These are phyloP conservation scores for Lactarius hatsudake DNA, from an alignment of 768 basidiomycete genomes.

Conservation along the genomic window DNA sequence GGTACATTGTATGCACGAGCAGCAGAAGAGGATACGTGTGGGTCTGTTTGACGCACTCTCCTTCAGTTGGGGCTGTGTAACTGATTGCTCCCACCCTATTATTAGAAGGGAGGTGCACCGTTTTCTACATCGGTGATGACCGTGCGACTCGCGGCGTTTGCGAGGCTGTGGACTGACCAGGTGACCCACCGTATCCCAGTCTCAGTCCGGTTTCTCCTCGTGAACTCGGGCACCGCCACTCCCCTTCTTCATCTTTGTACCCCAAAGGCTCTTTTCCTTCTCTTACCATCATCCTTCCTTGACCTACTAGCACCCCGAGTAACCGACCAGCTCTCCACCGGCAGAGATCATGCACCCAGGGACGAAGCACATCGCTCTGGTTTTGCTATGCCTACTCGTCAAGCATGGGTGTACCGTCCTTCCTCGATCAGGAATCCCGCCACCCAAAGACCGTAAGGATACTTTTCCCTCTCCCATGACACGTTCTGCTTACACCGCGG, in stretches of 20 bases:
- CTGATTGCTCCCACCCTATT: not conserved
- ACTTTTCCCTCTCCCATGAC: not conserved
- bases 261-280: not conserved
- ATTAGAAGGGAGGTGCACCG: not conserved
- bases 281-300: no score
- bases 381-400: slow-evolving; percentile 3
- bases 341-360: not conserved
- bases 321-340: not conserved
- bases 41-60: not conserved
- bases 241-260: not conserved
- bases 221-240: not conserved
- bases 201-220: not conserved
- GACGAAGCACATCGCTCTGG: not conserved
- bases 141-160: not conserved
- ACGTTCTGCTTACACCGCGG: not conserved
- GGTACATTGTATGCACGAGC: not conserved
- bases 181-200: not conserved
- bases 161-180: not conserved
- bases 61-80: not conserved
- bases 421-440: not conserved
- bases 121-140: not conserved
- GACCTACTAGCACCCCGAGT: no score
- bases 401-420: slow-evolving; percentile 9
- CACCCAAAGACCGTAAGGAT: no score
- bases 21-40: not conserved